These are phyloP conservation scores for Yamadazyma philogaea DNA, from an alignment of 805 yeast genomes.

Conservation along the genomic window DNA sequence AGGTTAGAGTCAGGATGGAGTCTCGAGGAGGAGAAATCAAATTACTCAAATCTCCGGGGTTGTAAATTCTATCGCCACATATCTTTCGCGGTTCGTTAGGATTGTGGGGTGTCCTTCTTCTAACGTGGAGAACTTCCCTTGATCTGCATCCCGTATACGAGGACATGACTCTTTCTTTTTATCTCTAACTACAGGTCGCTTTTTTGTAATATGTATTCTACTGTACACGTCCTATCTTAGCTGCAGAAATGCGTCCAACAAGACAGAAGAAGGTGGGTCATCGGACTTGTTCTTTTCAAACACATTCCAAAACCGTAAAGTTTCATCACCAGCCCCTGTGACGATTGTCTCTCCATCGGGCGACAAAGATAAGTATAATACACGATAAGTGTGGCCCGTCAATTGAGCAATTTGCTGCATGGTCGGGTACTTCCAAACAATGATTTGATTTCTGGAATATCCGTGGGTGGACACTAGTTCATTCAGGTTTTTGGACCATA, in stretches of 20 bases:
- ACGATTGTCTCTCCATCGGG: conserved; percentile 97
- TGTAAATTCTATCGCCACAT: background rate
- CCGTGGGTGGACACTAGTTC: conserved; percentile 96
- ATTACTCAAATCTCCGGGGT: background rate
- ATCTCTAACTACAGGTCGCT: background rate
- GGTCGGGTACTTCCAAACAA: conserved; percentile 90
- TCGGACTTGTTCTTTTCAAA: conserved; percentile 73
- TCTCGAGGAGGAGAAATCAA: background rate
- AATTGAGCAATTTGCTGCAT: conserved; percentile 91
- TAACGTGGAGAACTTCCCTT: background rate
- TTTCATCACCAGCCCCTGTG: conserved; percentile 98
- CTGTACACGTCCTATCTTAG: conserved; percentile 42
- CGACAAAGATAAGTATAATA: conserved; percentile 80
- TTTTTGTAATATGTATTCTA: background rate
- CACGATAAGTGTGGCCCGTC: conserved; percentile 93
- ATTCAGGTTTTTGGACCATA: conserved; percentile 89
- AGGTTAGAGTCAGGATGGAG: background rate
- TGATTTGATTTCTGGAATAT: conserved; percentile 82
- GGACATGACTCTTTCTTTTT: background rate
- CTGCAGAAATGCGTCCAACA: conserved; percentile 73
- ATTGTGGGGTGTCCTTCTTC: no score
- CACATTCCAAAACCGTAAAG: conserved; percentile 91
- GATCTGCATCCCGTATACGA: background rate
- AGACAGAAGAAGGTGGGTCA: conserved; percentile 56
- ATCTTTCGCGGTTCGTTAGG: conserved; percentile 4